Conservation (phyloP, 495 filamentous ascomycete genomes). For the Friedmanniomyces endolithicus region DNA sequence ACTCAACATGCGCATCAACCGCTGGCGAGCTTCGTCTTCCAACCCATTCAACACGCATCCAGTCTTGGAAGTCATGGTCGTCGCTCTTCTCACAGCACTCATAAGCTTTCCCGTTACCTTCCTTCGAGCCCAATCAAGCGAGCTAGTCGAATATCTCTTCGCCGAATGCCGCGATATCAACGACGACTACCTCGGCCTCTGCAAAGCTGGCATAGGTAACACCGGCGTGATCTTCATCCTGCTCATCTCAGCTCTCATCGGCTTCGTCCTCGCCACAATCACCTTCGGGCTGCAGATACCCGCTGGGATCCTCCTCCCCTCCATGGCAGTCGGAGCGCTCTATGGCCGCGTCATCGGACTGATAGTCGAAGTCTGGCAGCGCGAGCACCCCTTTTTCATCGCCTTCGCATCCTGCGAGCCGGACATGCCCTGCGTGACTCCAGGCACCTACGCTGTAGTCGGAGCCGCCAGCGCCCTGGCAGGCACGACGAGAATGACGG, state of each 20-base stretch:
- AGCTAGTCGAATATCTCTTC: constrained; percentile 85
- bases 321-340: constrained; percentile 91
- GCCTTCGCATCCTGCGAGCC: constrained; percentile 71
- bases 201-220: constrained; percentile 59
- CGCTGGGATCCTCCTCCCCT: constrained; percentile 89
- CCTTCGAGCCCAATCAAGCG: constrained; percentile 76
- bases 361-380: constrained; percentile 78
- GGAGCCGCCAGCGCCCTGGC: constrained; percentile 90
- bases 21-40: constrained; percentile 52
- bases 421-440: constrained; percentile 82
- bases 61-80: constrained; percentile 58
- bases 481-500: constrained; percentile 95
- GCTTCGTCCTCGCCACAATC: constrained; percentile 71
- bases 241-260: constrained; percentile 63
- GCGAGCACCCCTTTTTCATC: constrained; percentile 59
- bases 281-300: constrained; percentile 97
- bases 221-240: constrained; percentile 67
- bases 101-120: constrained; percentile 93
- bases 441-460: constrained; percentile 91
- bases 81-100: constrained; percentile 68
- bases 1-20: constrained; percentile 74
- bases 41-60: constrained; percentile 47
- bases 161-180: constrained; percentile 68
- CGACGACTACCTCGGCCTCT: constrained; percentile 79
- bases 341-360: constrained; percentile 87